These are phyloP conservation scores for Sicyos baderoa DNA, from an alignment of 306 rosid genomes.

Conservation along the genomic window DNA sequence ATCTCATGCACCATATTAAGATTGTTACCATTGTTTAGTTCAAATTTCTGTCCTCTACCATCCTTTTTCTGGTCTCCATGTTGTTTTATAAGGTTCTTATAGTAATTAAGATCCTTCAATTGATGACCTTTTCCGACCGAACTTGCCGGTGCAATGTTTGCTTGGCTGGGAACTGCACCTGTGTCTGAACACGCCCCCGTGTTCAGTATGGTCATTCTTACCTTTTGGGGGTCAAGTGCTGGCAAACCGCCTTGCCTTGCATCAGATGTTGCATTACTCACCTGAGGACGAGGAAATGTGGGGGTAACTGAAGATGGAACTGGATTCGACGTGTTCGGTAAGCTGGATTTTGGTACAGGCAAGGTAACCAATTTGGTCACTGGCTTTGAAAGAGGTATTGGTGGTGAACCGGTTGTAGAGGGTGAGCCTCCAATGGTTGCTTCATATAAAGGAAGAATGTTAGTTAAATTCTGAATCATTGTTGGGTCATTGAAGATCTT, in stretches of 20 bases:
- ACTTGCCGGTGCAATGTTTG: slow-evolving; percentile 12
- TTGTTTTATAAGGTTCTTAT: slow-evolving; percentile 48
- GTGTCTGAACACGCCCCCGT: slow-evolving; percentile 20
- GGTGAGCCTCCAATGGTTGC: slow-evolving; percentile 10
- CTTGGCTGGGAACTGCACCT: slow-evolving; percentile 23
- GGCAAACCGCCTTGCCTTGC: slow-evolving; percentile 21
- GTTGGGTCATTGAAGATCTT: slow-evolving; percentile 47
- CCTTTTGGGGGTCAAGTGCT: slow-evolving; percentile 13
- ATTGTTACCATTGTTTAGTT: slow-evolving; percentile 29
- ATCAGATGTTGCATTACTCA: slow-evolving; percentile 22
- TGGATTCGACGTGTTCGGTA: slow-evolving; percentile 19
- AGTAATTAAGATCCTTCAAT: slow-evolving; percentile 52
- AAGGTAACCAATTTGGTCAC: slow-evolving; percentile 18
- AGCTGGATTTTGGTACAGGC: slow-evolving; percentile 17
- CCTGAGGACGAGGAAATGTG: background rate
- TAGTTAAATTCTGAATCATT: slow-evolving; percentile 43
- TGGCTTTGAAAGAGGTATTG: slow-evolving; percentile 16
- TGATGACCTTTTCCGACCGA: slow-evolving; percentile 11
- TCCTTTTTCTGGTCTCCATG: slow-evolving; percentile 33
- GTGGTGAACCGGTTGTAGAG: slow-evolving; percentile 14
- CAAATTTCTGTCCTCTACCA: slow-evolving; percentile 22
- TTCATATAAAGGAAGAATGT: background rate
- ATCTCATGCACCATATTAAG: slow-evolving; percentile 29
- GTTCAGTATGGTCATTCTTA: slow-evolving; percentile 14
- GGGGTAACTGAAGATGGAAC: slow-evolving; percentile 2